These are phyloP conservation scores for Fraxinus paxiana DNA, from an alignment of 305 asterid genomes.

Conservation along the genomic window DNA sequence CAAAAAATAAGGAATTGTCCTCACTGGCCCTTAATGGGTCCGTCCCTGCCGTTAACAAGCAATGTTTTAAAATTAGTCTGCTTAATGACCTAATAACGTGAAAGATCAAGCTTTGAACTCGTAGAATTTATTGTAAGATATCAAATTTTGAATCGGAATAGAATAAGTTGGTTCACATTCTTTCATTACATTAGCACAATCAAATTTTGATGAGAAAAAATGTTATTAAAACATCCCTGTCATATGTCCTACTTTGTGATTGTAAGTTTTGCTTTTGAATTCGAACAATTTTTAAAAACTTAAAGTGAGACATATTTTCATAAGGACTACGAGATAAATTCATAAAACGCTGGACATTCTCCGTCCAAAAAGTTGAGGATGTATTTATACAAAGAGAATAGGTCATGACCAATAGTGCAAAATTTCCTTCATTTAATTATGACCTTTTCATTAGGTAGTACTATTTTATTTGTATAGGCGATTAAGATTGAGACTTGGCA, in stretches of 20 bases:
- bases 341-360: not conserved
- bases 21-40: too few relatives aligned
- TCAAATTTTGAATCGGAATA: too few relatives aligned
- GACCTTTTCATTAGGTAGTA: not conserved
- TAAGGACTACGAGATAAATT: not conserved
- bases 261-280: not conserved
- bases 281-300: not conserved
- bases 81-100: not conserved
- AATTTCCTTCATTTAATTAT: not conserved
- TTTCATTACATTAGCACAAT: not conserved
- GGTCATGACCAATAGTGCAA: not conserved
- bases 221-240: not conserved
- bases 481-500: conserved; percentile 31
- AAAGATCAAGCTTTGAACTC: not conserved
- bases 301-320: not conserved
- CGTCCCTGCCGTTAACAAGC: not conserved
- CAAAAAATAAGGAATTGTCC: too few relatives aligned
- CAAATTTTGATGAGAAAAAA: not conserved
- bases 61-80: not conserved
- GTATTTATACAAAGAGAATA: not conserved
- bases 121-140: not conserved
- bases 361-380: not conserved
- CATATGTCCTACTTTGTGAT: not conserved
- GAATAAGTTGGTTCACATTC: not conserved
- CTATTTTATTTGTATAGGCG: not conserved